A percentile compares a stretch with the other conserved stretches of the same genome.
These are phyloP conservation scores for Spathaspora hagerdaliae DNA, from an alignment of 805 yeast species.

Conservation along the genomic window DNA sequence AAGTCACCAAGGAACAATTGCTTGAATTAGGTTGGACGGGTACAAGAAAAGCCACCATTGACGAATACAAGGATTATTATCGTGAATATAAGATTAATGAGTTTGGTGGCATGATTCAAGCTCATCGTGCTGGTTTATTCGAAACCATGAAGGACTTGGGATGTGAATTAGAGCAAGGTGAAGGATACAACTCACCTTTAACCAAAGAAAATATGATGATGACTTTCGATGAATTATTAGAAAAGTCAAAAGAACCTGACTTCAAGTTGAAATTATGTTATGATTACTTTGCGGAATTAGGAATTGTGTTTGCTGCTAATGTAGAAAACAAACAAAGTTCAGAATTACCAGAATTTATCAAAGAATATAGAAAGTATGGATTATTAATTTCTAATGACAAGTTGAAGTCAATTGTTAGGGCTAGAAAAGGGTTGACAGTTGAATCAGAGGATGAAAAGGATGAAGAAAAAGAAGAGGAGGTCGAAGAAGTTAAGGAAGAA, in stretches of 20 bases:
- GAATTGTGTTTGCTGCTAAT: slow-evolving; percentile 43
- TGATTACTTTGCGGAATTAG: slow-evolving; percentile 50
- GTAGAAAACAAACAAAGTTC: slow-evolving; percentile 34
- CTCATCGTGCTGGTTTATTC: slow-evolving; percentile 70
- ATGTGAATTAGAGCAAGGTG: slow-evolving; percentile 63
- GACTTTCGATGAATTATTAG: slow-evolving; percentile 13
- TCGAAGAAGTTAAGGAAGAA: background rate
- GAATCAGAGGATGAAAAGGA: background rate
- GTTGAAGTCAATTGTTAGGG: slow-evolving; percentile 33
- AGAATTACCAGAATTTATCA: slow-evolving; percentile 43
- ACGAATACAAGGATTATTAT: slow-evolving; percentile 66
- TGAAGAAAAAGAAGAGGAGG: slow-evolving; percentile 1
- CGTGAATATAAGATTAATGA: slow-evolving; percentile 60
- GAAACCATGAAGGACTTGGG: slow-evolving; percentile 57
- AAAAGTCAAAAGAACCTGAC: slow-evolving; percentile 24
- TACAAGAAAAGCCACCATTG: slow-evolving; percentile 64
- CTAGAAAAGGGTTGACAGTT: slow-evolving; percentile 25
- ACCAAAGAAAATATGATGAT: slow-evolving; percentile 28
- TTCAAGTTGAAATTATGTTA: slow-evolving; percentile 51
- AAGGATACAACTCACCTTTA: slow-evolving; percentile 71
- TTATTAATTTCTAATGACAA: slow-evolving; percentile 46
- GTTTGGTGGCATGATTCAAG: slow-evolving; percentile 73
- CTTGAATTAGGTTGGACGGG: slow-evolving; percentile 92
- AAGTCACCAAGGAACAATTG: slow-evolving; percentile 52
- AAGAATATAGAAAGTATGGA: slow-evolving; percentile 66